These are phyloP conservation scores for Aspergillus coremiiformis DNA, from an alignment of 495 filamentous ascomycete genomes.

Conservation along the genomic window DNA sequence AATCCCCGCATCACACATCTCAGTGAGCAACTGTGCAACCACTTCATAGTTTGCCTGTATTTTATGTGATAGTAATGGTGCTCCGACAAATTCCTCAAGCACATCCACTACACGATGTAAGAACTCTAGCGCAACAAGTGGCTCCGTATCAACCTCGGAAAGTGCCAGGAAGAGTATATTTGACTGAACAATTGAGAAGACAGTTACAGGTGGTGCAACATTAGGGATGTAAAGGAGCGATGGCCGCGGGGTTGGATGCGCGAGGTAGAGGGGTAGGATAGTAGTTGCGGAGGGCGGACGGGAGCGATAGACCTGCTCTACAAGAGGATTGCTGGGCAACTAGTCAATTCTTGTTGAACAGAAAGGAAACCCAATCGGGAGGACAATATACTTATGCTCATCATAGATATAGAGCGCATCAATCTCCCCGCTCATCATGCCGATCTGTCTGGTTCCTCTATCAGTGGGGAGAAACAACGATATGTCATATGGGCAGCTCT, in stretches of 20 bases:
- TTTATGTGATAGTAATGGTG: constrained; percentile 77
- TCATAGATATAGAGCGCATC: constrained; percentile 96
- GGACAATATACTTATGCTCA: constrained; percentile 65
- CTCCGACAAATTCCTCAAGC: constrained; percentile 88
- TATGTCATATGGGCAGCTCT: not conserved
- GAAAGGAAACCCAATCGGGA: not conserved
- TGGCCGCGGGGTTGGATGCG: constrained; percentile 73
- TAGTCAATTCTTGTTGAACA: not conserved
- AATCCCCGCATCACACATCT: constrained; percentile 95
- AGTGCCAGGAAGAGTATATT: constrained; percentile 84
- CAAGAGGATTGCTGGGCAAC: constrained; percentile 48
- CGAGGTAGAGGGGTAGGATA: constrained; percentile 80
- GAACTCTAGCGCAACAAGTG: constrained; percentile 93
- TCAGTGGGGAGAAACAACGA: not conserved
- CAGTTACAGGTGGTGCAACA: constrained; percentile 74
- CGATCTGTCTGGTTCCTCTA: constrained; percentile 8
- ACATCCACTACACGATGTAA: constrained; percentile 89
- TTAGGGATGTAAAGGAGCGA: constrained; percentile 78
- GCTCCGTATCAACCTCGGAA: constrained; percentile 74
- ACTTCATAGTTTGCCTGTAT: constrained; percentile 90
- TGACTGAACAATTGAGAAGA: constrained; percentile 80
- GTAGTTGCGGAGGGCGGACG: constrained; percentile 69
- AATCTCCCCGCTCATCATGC: constrained; percentile 71
- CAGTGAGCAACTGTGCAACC: constrained; percentile 82
- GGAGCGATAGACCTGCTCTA: constrained; percentile 63